Conservation (phyloP, 1,284 basidiomycete genomes). For the Grifola frondosa region DNA sequence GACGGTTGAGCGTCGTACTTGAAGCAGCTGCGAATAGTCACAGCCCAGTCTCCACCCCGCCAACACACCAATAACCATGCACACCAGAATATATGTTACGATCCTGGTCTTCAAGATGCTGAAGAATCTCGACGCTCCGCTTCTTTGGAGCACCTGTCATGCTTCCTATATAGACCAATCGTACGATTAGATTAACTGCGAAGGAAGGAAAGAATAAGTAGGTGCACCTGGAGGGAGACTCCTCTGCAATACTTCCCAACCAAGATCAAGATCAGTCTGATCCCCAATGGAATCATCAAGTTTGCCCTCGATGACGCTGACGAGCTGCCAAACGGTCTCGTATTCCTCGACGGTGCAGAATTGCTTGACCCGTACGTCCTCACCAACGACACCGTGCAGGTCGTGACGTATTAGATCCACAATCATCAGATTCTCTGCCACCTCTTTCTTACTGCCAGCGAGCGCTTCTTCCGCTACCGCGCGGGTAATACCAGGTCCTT, state of each 20-base stretch:
- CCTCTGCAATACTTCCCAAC: conserved; percentile 76
- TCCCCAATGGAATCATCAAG: conserved; percentile 26
- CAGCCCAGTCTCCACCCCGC: conserved; percentile 92
- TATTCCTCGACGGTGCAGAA: conserved; percentile 93
- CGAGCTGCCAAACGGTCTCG: conserved; percentile 94
- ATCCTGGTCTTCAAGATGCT: conserved; percentile 71
- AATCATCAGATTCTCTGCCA: conserved; percentile 98
- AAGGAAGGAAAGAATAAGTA: neutral
- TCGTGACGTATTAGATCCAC: conserved; percentile 96
- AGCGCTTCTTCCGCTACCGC: conserved; percentile 65
- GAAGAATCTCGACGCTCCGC: conserved; percentile 88
- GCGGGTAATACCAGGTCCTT: conserved; percentile 60
- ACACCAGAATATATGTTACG: conserved; percentile 92
- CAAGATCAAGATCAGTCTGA: conserved; percentile 47
- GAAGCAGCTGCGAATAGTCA: conserved; percentile 94
- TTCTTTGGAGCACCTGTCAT: conserved; percentile 99
- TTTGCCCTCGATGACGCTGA: conserved; percentile 87
- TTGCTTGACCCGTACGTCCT: conserved; percentile 79
- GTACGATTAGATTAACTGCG: neutral
- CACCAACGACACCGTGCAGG: conserved; percentile 73
- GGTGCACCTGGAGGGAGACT: conserved; percentile 83
- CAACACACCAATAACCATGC: conserved; percentile 89
- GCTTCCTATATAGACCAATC: conserved; percentile 57
- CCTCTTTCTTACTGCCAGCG: conserved; percentile 82
- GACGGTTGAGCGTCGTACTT: conserved; percentile 52